Evolutionary conservation across 2,329 filamentous ascomycete genomes (phyloP), one percentile per base, ranked within the genome.

Genomic region (Pseudogymnoascus sp.): DNA sequence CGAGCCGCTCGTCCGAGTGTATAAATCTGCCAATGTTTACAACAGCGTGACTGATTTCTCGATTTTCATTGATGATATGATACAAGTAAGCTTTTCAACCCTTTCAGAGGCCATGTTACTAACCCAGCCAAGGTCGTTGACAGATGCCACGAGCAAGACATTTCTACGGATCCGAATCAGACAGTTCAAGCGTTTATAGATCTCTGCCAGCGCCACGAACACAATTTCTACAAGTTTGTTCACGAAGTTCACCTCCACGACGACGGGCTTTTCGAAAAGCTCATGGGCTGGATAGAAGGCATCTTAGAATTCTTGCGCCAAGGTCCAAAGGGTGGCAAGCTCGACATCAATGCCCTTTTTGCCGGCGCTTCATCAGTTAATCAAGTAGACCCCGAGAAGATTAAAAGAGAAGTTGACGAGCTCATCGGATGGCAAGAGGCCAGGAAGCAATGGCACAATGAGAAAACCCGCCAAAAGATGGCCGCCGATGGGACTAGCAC

Each of bases 401-500:
- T 89, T 0, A 84, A 92, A 7, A 76, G 76, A 2, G 94, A 99
- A 75, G 92, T 97, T 70, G 85, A 97, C 70, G 78, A 82, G 30
- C 79, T 99, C 58, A 94, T 99, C 67, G 81, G 87, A 57, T 99
- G 94, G 94, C 94, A 99, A 74, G 90, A 92, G 71, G 90, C 90
- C 41, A 81, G 94, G 61, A 97, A 99, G 81, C 93, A 93, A 76
- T 99, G 94, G 94, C 94, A 99, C 72, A 86, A 93, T 64, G 91
- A 96, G 75, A 99, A 99, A 80, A 99, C 94, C 7, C 80, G 92
- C 60, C 94, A 97, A 77, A 99, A 99, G 81, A 97, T 99, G 94
- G 94, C 94, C 0, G 91, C 91, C 2, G 91, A 93, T 69, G 86
- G 85, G 2, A 79, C 72, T 6, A 79, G 79, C 5, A 77, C 78